These are phyloP conservation scores for Pontederia paniculata DNA, from an alignment of 176 grass and related monocot genomes.

Conservation along the genomic window DNA sequence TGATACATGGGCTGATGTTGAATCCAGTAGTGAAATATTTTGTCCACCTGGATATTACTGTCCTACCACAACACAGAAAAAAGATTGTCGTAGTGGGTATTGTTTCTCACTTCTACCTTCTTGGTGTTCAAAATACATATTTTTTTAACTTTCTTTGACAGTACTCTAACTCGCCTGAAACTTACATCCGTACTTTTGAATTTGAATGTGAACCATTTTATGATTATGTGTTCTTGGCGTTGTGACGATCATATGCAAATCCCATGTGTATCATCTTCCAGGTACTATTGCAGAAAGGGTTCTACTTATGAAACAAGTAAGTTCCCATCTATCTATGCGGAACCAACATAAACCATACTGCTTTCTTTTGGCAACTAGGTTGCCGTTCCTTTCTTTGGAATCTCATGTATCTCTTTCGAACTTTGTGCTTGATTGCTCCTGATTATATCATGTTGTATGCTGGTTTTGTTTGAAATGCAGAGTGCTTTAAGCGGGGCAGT, in stretches of 20 bases:
- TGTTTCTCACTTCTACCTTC: slow-evolving; percentile 41
- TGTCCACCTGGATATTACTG: slow-evolving; percentile 83
- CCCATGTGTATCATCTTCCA: slow-evolving; percentile 19
- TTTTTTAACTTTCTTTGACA: neutral
- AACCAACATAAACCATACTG: no score
- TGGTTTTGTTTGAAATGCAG: slow-evolving; percentile 23
- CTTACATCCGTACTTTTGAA: neutral
- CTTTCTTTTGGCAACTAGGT: no score
- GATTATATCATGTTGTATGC: slow-evolving; percentile 7
- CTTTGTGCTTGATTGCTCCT: neutral
- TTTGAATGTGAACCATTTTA: neutral
- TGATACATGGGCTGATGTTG: slow-evolving; percentile 70
- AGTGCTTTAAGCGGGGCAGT: slow-evolving; percentile 60
- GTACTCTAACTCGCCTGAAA: no score
- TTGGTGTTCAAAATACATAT: slow-evolving; percentile 25
- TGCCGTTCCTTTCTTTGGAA: neutral
- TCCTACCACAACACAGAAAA: slow-evolving; percentile 63
- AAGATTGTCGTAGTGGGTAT: slow-evolving; percentile 92
- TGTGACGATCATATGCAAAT: neutral
- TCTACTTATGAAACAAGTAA: slow-evolving; percentile 59
- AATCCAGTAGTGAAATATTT: slow-evolving; percentile 50
- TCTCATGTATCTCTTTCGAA: neutral
- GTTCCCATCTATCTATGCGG: slow-evolving; percentile 19
- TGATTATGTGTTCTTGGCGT: neutral
- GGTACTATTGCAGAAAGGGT: slow-evolving; percentile 81